These are phyloP conservation scores for Taphrina flavorubra DNA, from an alignment of 1,139 yeast species.

Conservation along the genomic window DNA sequence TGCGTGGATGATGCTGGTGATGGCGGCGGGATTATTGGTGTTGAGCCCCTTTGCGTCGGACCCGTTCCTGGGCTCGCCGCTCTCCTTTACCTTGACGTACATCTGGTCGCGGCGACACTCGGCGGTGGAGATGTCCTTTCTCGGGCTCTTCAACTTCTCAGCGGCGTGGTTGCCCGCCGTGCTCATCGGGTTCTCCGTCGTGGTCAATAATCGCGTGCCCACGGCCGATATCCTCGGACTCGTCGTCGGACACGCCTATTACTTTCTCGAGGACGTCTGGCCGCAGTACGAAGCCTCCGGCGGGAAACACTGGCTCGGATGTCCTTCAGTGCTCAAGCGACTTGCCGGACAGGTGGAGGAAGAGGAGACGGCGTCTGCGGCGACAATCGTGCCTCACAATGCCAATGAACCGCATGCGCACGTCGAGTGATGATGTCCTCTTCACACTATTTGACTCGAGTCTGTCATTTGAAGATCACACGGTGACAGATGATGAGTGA, in stretches of 20 bases:
- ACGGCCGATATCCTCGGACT: slow-evolving; percentile 54
- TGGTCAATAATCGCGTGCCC: slow-evolving; percentile 48
- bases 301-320: slow-evolving; percentile 29
- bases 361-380: not conserved
- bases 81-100: slow-evolving; percentile 55
- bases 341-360: slow-evolving; percentile 21
- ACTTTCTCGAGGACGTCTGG: slow-evolving; percentile 56
- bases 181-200: slow-evolving; percentile 49
- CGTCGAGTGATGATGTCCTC: slow-evolving; percentile 2
- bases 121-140: slow-evolving; percentile 52
- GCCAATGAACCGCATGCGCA: slow-evolving; percentile 1
- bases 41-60: slow-evolving; percentile 52
- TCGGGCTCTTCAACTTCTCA: slow-evolving; percentile 54
- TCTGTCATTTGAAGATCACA: no score
- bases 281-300: slow-evolving; percentile 49
- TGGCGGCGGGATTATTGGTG: slow-evolving; percentile 49
- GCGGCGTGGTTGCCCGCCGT: slow-evolving; percentile 58
- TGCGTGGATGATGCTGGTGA: slow-evolving; percentile 54
- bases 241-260: slow-evolving; percentile 56
- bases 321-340: slow-evolving; percentile 15
- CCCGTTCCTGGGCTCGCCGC: slow-evolving; percentile 53
- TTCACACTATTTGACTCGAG: no score
- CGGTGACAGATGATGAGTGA: no score
- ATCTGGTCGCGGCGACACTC: slow-evolving; percentile 59
- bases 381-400: not conserved